Base-by-base conservation (phyloP, 2,329 filamentous ascomycete genomes). In the Colletotrichum sp. region DNA sequence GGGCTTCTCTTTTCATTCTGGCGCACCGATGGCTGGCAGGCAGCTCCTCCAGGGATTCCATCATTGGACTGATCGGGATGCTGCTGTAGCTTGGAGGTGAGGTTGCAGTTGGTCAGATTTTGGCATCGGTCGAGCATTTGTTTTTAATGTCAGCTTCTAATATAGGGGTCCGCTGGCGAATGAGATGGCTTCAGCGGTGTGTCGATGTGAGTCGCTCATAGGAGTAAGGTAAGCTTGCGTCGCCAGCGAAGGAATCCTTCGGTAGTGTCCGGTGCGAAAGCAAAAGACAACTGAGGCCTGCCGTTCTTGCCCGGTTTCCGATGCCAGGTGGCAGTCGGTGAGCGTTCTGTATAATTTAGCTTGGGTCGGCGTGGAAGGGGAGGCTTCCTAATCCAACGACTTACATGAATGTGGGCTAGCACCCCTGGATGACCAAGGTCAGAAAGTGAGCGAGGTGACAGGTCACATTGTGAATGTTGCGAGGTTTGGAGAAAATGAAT, bases 311-410 rank as follows among this genome's bases (percentile, higher is more conserved):
- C n/a, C 69, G 58, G 30, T 18, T 24, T 66, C 32, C 32, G 61
- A 32, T 61, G 72, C 61, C 72, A 71, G 61, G 24, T 67, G 72
- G 69, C 69, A 73, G 58, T 75, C 69, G 73, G 73, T 75, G 69
- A 75, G 70, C 38, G 48, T 28, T 70, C 26, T 73, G 38, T 55
- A 32, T 32, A 36, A 70, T 14, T 21, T 69, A 58, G 63, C 36
- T 43, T 52, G 30, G 63, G 38, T 43, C 55, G 24, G 43, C 28
- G 55, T 62, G 48, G 59, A 63, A 64, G 55, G 32, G 52, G 66
- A 24, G n/a, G 26, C 63, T 72, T 72, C 73, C 73, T 59, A 73
- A 68, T 75, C 56, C 73, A 69, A 75, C 73, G 61, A 75, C 69
- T 62, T 63, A 75, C 73, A 75, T 75, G 69, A 58, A 30, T 63